Conservation (phyloP, 2,329 filamentous ascomycete species). For the Pyricularia pennisetigena region DNA sequence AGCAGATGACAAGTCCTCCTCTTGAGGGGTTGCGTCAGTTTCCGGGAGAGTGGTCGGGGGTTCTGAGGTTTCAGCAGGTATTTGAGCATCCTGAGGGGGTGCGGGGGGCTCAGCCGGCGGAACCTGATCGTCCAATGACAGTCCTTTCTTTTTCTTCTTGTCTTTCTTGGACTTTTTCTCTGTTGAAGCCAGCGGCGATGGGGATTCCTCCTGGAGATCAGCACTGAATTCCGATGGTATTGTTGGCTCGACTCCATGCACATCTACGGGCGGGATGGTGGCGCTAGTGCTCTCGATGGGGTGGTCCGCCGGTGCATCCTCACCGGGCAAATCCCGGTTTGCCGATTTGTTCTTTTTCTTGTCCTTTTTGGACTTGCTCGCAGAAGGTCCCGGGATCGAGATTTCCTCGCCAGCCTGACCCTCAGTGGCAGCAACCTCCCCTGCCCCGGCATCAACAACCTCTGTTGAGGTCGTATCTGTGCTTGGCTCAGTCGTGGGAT, state of each 20-base stretch:
- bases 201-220: not conserved
- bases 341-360: not conserved
- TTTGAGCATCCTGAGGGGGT: not conserved
- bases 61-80: not conserved
- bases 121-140: not conserved
- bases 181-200: not conserved
- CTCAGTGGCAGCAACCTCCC: not conserved
- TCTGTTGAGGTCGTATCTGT: not conserved
- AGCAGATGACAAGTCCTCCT: not conserved
- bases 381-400: not conserved
- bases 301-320: not conserved
- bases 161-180: slow-evolving; percentile 4
- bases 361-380: slow-evolving; percentile 23
- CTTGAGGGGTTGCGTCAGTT: not conserved
- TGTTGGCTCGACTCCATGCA: not conserved
- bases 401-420: not conserved
- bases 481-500: not conserved
- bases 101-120: not conserved
- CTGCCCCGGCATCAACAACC: not conserved
- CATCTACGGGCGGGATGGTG: not conserved
- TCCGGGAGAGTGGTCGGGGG: not conserved
- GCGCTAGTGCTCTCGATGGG: not conserved
- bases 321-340: not conserved
- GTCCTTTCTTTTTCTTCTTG: slow-evolving; percentile 13
- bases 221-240: not conserved